Base-by-base conservation (phyloP, 1,284 basidiomycete genomes). In the Papiliotrema nemorosa region DNA sequence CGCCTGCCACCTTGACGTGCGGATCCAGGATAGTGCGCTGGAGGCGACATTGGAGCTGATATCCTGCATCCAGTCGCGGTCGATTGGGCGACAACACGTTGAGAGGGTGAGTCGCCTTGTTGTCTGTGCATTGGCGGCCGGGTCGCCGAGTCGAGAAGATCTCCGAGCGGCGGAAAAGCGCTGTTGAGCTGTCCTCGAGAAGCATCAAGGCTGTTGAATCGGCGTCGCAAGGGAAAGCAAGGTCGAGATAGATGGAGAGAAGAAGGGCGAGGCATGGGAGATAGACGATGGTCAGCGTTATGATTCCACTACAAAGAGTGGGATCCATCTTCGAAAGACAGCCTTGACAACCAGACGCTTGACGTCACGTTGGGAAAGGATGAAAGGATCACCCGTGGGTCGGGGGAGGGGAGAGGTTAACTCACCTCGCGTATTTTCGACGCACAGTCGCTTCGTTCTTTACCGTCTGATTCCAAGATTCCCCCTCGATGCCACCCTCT, bases 381-480 rank as follows among this genome's bases (percentile, higher is more conserved):
- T 42, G 14, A 25, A 42, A 16, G 40, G 25, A 25, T 14, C 13
- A n/a, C n/a, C n/a, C n/a, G 21, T 44, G 55, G 12, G 57, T 43
- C 33, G 55, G 49, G 12, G 57, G 46, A 62, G 27, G 26, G 41
- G 35, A 21, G 26, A 22, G 20, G 36, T 29, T 9, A 21, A 66
- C 67, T 67, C 61, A 71, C 69, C 62, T 67, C 3, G 60, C 58
- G 50, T 68, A 60, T 47, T 65, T 65, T 44, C 58, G 58, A 25
- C 66, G 40, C 63, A 62, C 65, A 46, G 62, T 67, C 5, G 55
- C 56, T 22, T 46, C 55, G 12, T 55, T 52, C 47, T 53, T 60
- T 46, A 60, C 27, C 38, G 29, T 34, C 16, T 27, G 43, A 33
- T 10, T 27, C 50, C 2, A 14, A 41, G n/a, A 24, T 40, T 25